These are phyloP conservation scores for Penicillium fimorum DNA, from an alignment of 495 filamentous ascomycete genomes.

Conservation along the genomic window DNA sequence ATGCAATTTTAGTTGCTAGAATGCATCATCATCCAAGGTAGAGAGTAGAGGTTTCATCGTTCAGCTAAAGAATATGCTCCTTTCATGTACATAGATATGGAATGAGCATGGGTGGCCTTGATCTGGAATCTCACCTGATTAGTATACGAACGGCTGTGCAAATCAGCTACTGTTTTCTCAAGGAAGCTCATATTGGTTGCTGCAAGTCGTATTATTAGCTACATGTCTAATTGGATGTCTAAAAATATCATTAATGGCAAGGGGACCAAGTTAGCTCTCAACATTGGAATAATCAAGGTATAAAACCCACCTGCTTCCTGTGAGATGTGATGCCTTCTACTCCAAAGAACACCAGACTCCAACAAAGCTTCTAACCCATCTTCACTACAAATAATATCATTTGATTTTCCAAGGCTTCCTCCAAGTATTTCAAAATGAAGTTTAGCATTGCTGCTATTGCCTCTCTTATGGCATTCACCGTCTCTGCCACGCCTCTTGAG, in stretches of 20 bases:
- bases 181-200: too few relatives aligned
- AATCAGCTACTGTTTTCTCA: neutral
- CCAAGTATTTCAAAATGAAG: constrained; percentile 24
- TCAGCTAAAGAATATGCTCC: neutral
- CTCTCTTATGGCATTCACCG: constrained; percentile 18
- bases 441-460: constrained; percentile 11
- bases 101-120: neutral
- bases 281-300: neutral
- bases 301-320: neutral
- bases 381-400: neutral
- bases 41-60: neutral
- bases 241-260: neutral
- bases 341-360: neutral
- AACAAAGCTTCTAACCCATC: neutral
- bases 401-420: neutral
- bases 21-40: neutral
- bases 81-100: neutral
- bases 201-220: neutral
- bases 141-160: neutral
- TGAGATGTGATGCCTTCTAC: neutral
- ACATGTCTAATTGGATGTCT: neutral
- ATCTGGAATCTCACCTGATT: neutral
- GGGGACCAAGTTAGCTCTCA: neutral
- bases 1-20: neutral
- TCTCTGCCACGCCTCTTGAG: constrained; percentile 18